Percentiles rank a stretch among this genome's conserved stretches.
Evolutionary conservation across 208 protist genomes (phyloP).

Genomic region (Crithidia expoeki): DNA sequence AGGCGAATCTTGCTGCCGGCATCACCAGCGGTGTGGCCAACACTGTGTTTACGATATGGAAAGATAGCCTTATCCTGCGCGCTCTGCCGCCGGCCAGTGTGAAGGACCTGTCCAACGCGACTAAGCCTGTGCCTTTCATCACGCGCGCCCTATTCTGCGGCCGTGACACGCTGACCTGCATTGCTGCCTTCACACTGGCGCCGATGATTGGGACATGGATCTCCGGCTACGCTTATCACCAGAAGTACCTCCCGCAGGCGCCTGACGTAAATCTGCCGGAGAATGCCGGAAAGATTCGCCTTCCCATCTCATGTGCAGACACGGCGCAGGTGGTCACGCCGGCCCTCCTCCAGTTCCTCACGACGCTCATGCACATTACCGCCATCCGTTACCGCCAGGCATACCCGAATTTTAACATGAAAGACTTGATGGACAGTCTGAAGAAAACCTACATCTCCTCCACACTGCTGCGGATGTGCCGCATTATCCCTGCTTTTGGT

Average conservation of each 20-base stretch:
- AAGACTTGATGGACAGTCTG: constrained; percentile 63
- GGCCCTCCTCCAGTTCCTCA: constrained; percentile 76
- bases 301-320: constrained; percentile 70
- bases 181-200: constrained; percentile 82
- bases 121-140: constrained; percentile 76
- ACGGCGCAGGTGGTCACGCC: constrained; percentile 78
- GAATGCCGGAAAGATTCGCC: constrained; percentile 53
- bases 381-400: constrained; percentile 90
- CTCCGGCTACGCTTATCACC: constrained; percentile 60
- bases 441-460: constrained; percentile 77
- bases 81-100: constrained; percentile 61
- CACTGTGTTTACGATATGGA: constrained; percentile 81
- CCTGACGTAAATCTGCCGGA: constrained; percentile 50
- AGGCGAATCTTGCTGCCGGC: constrained; percentile 66
- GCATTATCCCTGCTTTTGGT: constrained; percentile 85
- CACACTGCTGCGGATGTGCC: constrained; percentile 76
- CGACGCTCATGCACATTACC: constrained; percentile 84
- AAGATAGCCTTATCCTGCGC: constrained; percentile 81
- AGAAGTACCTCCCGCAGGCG: constrained; percentile 39
- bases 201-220: constrained; percentile 79
- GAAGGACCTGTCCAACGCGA: constrained; percentile 39
- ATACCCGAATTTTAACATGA: constrained; percentile 73
- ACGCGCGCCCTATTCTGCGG: constrained; percentile 79
- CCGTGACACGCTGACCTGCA: constrained; percentile 78
- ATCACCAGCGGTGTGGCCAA: constrained; percentile 75